Conservation (phyloP, 805 yeast species). For the Candida piceae region DNA sequence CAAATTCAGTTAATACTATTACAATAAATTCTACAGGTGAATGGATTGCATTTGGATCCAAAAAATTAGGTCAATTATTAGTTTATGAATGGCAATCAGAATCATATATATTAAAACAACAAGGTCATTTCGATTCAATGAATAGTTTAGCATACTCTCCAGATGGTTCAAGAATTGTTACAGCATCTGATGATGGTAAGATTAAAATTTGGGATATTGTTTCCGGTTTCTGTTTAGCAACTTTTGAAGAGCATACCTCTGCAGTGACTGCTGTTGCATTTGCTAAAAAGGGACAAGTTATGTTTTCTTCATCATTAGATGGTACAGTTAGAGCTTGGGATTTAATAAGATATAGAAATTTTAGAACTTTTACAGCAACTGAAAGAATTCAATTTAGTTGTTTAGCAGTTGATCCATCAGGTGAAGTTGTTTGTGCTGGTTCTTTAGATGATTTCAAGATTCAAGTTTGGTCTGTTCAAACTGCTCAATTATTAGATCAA, state of each 20-base stretch:
- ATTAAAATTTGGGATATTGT: conserved; percentile 93
- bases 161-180: conserved; percentile 87
- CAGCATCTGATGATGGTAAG: conserved; percentile 96
- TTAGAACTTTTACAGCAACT: conserved; percentile 90
- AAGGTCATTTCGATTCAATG: conserved; percentile 92
- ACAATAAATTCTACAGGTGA: conserved; percentile 81
- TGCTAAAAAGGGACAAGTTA: conserved; percentile 84
- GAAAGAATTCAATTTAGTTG: conserved; percentile 81
- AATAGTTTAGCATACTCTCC: conserved; percentile 86
- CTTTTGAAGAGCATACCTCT: conserved; percentile 86
- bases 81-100: conserved; percentile 99
- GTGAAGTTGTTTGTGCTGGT: conserved; percentile 95
- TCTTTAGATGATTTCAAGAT: conserved; percentile 85
- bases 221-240: conserved; percentile 88
- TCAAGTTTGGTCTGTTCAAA: conserved; percentile 96
- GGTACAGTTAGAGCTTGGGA: conserved; percentile 99
- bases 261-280: conserved; percentile 85
- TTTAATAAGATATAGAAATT: conserved; percentile 84
- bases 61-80: conserved; percentile 83
- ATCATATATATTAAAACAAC: conserved; percentile 90
- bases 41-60: conserved; percentile 95
- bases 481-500: conserved; percentile 83
- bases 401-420: conserved; percentile 94
- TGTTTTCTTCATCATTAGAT: conserved; percentile 88
- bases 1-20: conserved; percentile 80